Conservation (phyloP, 257 asterid species). For the Lycium ferocissimum region DNA sequence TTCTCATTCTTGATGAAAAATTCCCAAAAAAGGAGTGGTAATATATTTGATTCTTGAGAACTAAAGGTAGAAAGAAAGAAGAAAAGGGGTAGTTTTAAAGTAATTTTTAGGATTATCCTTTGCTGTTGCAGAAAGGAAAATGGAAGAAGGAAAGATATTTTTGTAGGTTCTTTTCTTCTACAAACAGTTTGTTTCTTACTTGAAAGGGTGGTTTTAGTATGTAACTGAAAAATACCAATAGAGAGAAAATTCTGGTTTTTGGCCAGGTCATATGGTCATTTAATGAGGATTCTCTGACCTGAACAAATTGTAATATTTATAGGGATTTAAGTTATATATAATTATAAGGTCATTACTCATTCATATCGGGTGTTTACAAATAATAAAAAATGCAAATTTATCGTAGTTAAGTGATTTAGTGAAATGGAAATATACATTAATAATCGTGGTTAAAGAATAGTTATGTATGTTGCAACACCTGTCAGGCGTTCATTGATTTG, state of each 20-base stretch:
- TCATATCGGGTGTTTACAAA: no score
- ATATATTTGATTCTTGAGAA: background rate
- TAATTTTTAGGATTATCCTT: constrained; percentile 36
- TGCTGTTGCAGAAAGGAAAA: constrained; percentile 53
- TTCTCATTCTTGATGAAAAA: constrained; percentile 55
- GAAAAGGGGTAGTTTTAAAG: background rate
- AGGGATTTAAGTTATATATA: no score
- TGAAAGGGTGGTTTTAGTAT: constrained; percentile 11
- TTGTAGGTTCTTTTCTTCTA: constrained; percentile 30
- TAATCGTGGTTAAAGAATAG: no score
- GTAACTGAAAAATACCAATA: constrained; percentile 20
- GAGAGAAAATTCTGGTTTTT: constrained; percentile 16
- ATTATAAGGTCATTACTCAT: no score
- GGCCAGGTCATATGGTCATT: constrained; percentile 10
- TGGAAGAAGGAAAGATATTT: constrained; percentile 25
- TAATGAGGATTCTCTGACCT: constrained; percentile 22
- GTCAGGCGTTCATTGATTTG: no score
- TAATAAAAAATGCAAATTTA: no score
- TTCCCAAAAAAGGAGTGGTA: background rate
- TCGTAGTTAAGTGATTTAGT: no score
- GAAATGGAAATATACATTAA: no score
- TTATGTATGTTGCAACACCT: no score
- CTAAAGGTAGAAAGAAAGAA: background rate
- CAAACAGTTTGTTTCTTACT: constrained; percentile 14
- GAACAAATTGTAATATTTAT: constrained; percentile 15